Evolutionary conservation across 441 rosid species (phyloP).

Genomic region (Pelargonium fulgidum): DNA sequence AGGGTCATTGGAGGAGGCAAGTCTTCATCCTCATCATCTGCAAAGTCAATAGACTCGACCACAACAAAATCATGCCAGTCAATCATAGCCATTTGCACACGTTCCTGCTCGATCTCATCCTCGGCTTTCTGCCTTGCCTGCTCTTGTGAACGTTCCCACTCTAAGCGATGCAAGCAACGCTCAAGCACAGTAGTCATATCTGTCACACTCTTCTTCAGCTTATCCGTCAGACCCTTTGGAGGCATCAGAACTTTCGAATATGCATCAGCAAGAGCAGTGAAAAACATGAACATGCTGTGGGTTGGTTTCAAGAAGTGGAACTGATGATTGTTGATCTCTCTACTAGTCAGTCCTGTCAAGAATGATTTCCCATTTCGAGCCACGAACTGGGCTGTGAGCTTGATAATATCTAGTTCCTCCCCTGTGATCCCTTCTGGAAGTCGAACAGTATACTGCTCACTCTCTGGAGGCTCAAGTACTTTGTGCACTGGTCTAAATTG

Average conservation of each 20-base stretch:
- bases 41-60: conserved; percentile 87
- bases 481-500: conserved; percentile 60
- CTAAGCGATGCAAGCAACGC: conserved; percentile 82
- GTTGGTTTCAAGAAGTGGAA: conserved; percentile 92
- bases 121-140: conserved; percentile 91
- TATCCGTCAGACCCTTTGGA: conserved; percentile 66
- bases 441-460: conserved; percentile 76
- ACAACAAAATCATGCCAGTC: conserved; percentile 98
- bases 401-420: conserved; percentile 86
- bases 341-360: conserved; percentile 67
- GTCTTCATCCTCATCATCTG: conserved; percentile 89
- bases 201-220: conserved; percentile 47
- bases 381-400: conserved; percentile 92
- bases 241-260: conserved; percentile 90
- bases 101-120: conserved; percentile 93
- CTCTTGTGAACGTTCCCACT: conserved; percentile 93
- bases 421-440: conserved; percentile 86
- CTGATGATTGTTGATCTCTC: conserved; percentile 78
- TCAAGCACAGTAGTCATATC: conserved; percentile 87
- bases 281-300: conserved; percentile 86
- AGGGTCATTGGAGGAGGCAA: conserved; percentile 88
- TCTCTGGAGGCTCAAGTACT: conserved; percentile 75
- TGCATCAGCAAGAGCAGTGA: conserved; percentile 83
- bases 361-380: conserved; percentile 87
- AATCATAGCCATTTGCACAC: conserved; percentile 91